Conservation (phyloP, 208 protist genomes). For the Sergeia podlipaevii region DNA sequence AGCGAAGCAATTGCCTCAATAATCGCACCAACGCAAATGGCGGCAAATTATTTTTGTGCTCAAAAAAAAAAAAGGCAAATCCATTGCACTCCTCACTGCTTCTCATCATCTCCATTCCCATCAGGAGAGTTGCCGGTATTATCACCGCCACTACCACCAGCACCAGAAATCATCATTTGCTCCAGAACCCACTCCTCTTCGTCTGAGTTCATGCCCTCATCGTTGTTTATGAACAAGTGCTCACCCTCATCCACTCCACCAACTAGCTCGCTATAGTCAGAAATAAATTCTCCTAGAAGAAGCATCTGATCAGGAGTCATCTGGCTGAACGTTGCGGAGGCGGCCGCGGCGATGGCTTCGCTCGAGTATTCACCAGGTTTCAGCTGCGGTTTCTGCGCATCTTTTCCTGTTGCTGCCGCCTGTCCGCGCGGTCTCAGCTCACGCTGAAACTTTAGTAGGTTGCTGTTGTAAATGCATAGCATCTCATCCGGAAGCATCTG, state of each 20-base stretch:
- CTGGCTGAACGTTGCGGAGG: constrained; percentile 23
- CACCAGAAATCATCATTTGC: constrained; percentile 56
- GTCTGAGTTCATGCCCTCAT: constrained; percentile 53
- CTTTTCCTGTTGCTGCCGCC: constrained; percentile 3
- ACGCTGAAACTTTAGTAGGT: constrained; percentile 27
- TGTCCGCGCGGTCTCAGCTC: constrained; percentile 3
- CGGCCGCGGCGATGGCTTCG: constrained; percentile 13
- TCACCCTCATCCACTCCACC: constrained; percentile 14
- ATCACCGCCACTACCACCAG: background rate
- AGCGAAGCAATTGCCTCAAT: too few species aligned
- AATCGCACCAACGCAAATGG: too few species aligned
- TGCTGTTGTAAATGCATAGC: constrained; percentile 29
- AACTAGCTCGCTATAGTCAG: background rate
- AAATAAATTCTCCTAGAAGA: constrained; percentile 29
- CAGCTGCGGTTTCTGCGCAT: constrained; percentile 15
- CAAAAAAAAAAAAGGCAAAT: too few species aligned
- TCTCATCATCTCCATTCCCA: background rate
- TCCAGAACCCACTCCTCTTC: constrained; percentile 83
- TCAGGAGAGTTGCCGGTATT: background rate
- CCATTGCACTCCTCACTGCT: background rate
- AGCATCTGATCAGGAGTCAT: constrained; percentile 33
- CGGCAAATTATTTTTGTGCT: too few species aligned
- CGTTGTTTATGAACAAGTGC: constrained; percentile 48
- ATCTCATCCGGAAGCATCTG: constrained; percentile 42
- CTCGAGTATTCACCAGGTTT: background rate